Conservation (phyloP, 768 basidiomycete genomes). For the Ephemerocybe angulata region DNA sequence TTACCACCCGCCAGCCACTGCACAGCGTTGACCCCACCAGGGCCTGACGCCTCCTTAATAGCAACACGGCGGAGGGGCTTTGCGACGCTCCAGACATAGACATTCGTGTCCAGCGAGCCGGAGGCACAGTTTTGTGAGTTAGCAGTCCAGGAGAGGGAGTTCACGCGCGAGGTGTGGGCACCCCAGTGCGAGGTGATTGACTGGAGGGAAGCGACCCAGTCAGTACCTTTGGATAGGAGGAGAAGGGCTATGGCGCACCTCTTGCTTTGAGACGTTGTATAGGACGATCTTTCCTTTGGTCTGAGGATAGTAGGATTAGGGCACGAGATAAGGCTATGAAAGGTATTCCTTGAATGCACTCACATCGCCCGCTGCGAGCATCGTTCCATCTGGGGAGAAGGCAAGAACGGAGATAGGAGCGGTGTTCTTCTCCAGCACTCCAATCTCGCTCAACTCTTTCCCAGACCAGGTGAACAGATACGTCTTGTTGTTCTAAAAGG, state of each 20-base stretch:
- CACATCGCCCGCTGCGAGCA: slow-evolving; percentile 85
- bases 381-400: slow-evolving; percentile 72
- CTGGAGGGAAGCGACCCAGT: slow-evolving; percentile 29
- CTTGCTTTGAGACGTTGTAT: slow-evolving; percentile 64
- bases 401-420: slow-evolving; percentile 70
- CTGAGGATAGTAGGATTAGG: slow-evolving; percentile 33
- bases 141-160: slow-evolving; percentile 71
- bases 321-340: not conserved
- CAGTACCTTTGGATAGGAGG: not conserved
- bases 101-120: slow-evolving; percentile 88
- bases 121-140: slow-evolving; percentile 79
- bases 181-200: slow-evolving; percentile 77
- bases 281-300: slow-evolving; percentile 78
- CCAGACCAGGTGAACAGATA: slow-evolving; percentile 72
- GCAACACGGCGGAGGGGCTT: slow-evolving; percentile 70
- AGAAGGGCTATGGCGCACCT: slow-evolving; percentile 36
- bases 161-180: slow-evolving; percentile 78
- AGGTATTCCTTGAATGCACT: slow-evolving; percentile 26
- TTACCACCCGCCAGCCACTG: slow-evolving; percentile 65
- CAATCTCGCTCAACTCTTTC: slow-evolving; percentile 51
- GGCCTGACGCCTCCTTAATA: slow-evolving; percentile 74
- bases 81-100: slow-evolving; percentile 81
- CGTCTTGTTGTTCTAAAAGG: slow-evolving; percentile 65
- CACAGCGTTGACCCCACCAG: slow-evolving; percentile 80
- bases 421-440: slow-evolving; percentile 61